Evolutionary conservation across 306 rosid genomes (phyloP), one percentile per base, ranked within the genome.

Genomic region (Biancaea sappan): DNA sequence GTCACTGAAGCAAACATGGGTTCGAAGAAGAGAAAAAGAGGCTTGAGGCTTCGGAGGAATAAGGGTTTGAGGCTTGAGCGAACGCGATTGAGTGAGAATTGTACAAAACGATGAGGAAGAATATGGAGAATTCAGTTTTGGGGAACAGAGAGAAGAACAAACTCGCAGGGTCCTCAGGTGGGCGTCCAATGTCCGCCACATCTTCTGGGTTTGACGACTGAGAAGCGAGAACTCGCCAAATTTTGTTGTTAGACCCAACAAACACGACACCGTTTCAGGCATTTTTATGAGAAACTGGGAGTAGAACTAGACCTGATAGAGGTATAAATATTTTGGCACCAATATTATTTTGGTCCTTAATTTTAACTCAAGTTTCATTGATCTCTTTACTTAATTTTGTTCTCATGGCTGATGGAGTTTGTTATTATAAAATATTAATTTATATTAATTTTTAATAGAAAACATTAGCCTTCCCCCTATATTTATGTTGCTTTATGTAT

Each of bases 111-210:
- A 57, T 7, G 82, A 58, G 12, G 90, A 41, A 19, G 82, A 81
- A 15, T 7, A 35, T 3, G 73, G 24, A 35, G 74, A 78, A 16
- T 41, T 50, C 21, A 28, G 26, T 4, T 25, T 26, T 68, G 51
- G 8, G 14, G 69, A 37, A 6, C 77, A 51, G 75, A 84, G 67
- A 4, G 46, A 32, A 1, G 87, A 72, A 18, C 77, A 37, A 56
- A 76, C 65, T 19, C 88, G 85, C 58, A 80, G 24, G 28, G 83
- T 43, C 72, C 82, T 71, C 58, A 86, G 82, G 75, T 73, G 86
- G 11, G 78, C 79, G 82, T 80, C 93, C 8, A 88, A 69, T 82
- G 83, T 29, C 66, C 94, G 91, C 88, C 87, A 76, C 91, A 86
- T 88, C 54, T 73, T 68, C 44, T 41, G n/a, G 29, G 60, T 21